Evolutionary conservation across 23 red algal species (phyloP).

Genomic region (Gracilaria gracilis): DNA sequence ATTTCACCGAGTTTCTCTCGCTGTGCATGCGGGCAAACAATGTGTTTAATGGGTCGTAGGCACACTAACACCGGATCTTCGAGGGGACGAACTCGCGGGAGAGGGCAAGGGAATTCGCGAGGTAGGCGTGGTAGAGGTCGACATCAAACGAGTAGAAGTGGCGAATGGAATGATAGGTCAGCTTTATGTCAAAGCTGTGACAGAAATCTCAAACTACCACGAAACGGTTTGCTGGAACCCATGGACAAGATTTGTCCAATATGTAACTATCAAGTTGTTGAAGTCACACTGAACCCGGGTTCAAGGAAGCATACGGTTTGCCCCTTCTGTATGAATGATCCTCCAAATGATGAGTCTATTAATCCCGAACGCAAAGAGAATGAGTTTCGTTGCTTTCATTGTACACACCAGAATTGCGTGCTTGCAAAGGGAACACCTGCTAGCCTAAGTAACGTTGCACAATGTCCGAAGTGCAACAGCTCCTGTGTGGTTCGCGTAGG

Average conservation of each 20-base stretch:
- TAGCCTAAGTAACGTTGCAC: slow-evolving; percentile 32
- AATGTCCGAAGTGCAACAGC: slow-evolving; percentile 48
- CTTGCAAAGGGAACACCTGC: slow-evolving; percentile 67
- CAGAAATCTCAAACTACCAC: slow-evolving; percentile 47
- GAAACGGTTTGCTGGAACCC: slow-evolving; percentile 53
- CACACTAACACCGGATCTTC: not conserved
- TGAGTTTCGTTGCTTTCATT: slow-evolving; percentile 77
- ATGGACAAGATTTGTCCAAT: slow-evolving; percentile 58
- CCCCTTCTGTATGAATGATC: slow-evolving; percentile 54
- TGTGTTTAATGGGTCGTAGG: slow-evolving; percentile 44
- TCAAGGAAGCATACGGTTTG: slow-evolving; percentile 60
- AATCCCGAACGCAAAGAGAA: slow-evolving; percentile 54
- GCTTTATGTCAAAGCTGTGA: slow-evolving; percentile 40
- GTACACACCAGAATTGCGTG: slow-evolving; percentile 46
- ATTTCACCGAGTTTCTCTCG: slow-evolving; percentile 47
- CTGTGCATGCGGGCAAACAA: slow-evolving; percentile 49
- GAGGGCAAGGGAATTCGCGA: slow-evolving; percentile 17
- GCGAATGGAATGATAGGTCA: slow-evolving; percentile 49
- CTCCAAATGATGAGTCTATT: slow-evolving; percentile 30
- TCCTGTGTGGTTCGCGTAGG: slow-evolving; percentile 40
- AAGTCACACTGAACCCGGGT: slow-evolving; percentile 35
- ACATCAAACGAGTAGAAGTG: slow-evolving; percentile 4
- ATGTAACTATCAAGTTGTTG: slow-evolving; percentile 69
- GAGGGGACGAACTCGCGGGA: not conserved
- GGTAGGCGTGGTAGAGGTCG: slow-evolving; percentile 17